Evolutionary conservation across 2,329 filamentous ascomycete species (phyloP).

Genomic region (Plenodomus tracheiphilus): DNA sequence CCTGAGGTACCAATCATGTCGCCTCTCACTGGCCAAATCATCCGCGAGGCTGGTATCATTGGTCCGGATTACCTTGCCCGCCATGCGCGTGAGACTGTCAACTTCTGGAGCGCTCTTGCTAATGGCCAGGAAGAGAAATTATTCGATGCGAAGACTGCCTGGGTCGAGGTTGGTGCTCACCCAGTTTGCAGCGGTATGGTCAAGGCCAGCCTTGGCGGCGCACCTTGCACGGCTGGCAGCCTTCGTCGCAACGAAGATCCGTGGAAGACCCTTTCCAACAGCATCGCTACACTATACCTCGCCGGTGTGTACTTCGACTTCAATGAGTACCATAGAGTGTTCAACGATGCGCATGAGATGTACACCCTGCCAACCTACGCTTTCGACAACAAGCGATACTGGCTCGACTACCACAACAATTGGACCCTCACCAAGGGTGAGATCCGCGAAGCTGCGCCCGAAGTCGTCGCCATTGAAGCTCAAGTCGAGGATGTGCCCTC

Average conservation of each 20-base stretch:
- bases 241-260: constrained; percentile 65
- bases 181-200: constrained; percentile 71
- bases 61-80: constrained; percentile 65
- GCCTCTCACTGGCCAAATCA: constrained; percentile 64
- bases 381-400: constrained; percentile 73
- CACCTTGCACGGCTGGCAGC: constrained; percentile 61
- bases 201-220: constrained; percentile 62
- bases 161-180: constrained; percentile 75
- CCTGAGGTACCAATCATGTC: constrained; percentile 68
- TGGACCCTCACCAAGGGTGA: constrained; percentile 73
- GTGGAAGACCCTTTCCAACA: constrained; percentile 66
- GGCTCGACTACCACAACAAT: constrained; percentile 72
- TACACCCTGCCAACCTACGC: constrained; percentile 69
- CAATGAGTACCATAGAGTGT: constrained; percentile 69
- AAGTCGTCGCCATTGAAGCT: constrained; percentile 44
- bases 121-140: constrained; percentile 61
- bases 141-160: constrained; percentile 68
- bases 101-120: constrained; percentile 67
- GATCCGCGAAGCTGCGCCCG: constrained; percentile 47
- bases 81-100: constrained; percentile 69
- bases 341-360: constrained; percentile 60
- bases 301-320: constrained; percentile 68
- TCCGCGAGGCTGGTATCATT: constrained; percentile 61
- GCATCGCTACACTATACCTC: constrained; percentile 62
- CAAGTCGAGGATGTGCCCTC: constrained; percentile 48